A percentile compares a stretch with the other conserved stretches of the same genome.
These are phyloP conservation scores for Ramularia collo-cygni DNA, from an alignment of 2,329 filamentous ascomycete genomes.

Conservation along the genomic window DNA sequence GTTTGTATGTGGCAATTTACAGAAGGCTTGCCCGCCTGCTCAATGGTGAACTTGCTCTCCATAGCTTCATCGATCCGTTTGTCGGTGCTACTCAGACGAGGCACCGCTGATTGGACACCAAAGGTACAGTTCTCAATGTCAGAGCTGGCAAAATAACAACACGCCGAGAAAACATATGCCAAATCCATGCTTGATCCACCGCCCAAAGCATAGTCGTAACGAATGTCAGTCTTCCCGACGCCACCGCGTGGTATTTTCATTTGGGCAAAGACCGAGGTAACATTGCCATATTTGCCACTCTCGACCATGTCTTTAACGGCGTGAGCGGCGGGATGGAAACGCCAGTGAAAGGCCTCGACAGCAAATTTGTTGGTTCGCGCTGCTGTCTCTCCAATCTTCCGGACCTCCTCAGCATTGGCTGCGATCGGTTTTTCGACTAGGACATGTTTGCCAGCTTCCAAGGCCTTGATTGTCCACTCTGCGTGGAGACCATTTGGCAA, in stretches of 20 bases:
- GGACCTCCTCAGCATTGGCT: slow-evolving; percentile 42
- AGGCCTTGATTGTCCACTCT: slow-evolving; percentile 44
- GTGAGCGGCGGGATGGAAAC: slow-evolving; percentile 38
- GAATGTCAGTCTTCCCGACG: slow-evolving; percentile 30
- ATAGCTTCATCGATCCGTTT: slow-evolving; percentile 23
- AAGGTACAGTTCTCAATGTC: background rate
- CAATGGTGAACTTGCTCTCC: slow-evolving; percentile 30
- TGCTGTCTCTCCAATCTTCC: slow-evolving; percentile 25
- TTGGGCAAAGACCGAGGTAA: too few relatives aligned
- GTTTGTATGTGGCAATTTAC: slow-evolving; percentile 5
- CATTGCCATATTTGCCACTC: too few relatives aligned
- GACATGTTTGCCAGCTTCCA: slow-evolving; percentile 46
- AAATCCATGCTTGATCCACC: slow-evolving; percentile 37
- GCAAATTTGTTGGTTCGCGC: slow-evolving; percentile 38
- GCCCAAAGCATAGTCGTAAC: slow-evolving; percentile 30
- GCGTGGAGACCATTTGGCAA: slow-evolving; percentile 35
- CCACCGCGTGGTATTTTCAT: slow-evolving; percentile 11
- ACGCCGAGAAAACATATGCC: slow-evolving; percentile 17
- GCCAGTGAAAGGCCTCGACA: slow-evolving; percentile 46
- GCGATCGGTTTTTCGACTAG: slow-evolving; percentile 47
- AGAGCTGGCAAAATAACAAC: slow-evolving; percentile 3
- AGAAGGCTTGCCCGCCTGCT: slow-evolving; percentile 15
- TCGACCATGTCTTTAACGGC: slow-evolving; percentile 30
- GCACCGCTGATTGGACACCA: slow-evolving; percentile 4
- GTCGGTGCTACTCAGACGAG: slow-evolving; percentile 3